Evolutionary conservation across 2,329 filamentous ascomycete genomes (phyloP), one percentile per base, ranked within the genome.

Genomic region (Fusarium sp.): DNA sequence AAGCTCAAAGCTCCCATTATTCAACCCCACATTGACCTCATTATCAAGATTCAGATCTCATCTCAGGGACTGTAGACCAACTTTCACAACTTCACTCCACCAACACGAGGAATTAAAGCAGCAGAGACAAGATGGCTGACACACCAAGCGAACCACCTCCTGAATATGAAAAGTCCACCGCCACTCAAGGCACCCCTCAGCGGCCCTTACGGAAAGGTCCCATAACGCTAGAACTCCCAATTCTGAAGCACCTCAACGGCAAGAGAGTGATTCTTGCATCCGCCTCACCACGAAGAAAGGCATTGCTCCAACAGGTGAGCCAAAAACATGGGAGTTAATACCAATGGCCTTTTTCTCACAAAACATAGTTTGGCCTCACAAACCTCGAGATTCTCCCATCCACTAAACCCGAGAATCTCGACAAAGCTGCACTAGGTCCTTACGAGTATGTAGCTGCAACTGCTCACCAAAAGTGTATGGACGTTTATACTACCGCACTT

Each of bases 391-490:
- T 98, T 78, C 87, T 92, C 68, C 94, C 96, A 21, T 97, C 94
- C 45, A 91, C 88, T 60, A 91, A 93, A 73, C 92, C 93, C 58
- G 96, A 99, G 84, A 88, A 98, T 84, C 89, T 97, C 60, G 88
- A 93, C 77, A 97, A 98, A 81, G 81, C 84, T 12, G 80, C 83
- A 5, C 88, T 95, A 66, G 90, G 91, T 2, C 94, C 96, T 2
- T 93, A 93, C 80, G 94, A 97, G 83, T 99, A 99, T 84, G 96
- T 98, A 25, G 87, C 95, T 19, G 90, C 91, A 63, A 99, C 96
- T 4, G 95, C 95, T 7, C 89, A 90, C 27, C 89, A 92, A 76
- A 99, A 99, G 83, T 93, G 92, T 56, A 87, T 94, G 46, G 88
- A 92, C 49, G 93, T 98, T 15, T 90, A 90, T 81, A 78, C 84